A percentile compares a stretch with the other conserved stretches of the same genome.
These are phyloP conservation scores for Beta macrorhiza DNA, from an alignment of 179 eudicot genomes.

Conservation along the genomic window DNA sequence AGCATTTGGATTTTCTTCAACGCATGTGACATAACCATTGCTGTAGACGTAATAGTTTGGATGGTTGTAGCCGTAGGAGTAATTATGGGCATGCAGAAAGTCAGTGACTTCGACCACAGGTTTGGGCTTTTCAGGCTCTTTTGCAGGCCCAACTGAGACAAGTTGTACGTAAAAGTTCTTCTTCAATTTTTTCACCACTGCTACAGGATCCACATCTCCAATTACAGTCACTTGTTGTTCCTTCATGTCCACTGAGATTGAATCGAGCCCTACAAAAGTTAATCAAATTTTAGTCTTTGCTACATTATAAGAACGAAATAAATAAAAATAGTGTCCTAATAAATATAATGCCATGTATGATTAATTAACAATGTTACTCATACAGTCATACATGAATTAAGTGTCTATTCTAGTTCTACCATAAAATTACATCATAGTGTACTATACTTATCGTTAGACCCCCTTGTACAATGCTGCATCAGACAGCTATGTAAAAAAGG, in stretches of 20 bases:
- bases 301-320: no score
- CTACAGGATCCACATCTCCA: constrained; percentile 27
- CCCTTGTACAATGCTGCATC: no score
- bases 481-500: no score
- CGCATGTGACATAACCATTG: no score
- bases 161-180: constrained; percentile 21
- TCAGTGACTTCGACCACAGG: background rate
- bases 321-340: background rate
- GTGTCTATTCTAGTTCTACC: no score
- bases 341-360: background rate
- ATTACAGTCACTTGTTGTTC: constrained; percentile 26
- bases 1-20: no score
- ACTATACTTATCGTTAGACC: no score
- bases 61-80: no score
- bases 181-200: constrained; percentile 21
- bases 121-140: constrained; percentile 31
- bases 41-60: no score
- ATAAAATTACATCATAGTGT: no score
- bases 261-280: constrained; percentile 26
- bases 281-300: background rate
- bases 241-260: constrained; percentile 30
- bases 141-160: constrained; percentile 25
- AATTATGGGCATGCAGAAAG: background rate
- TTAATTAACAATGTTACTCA: no score
- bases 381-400: no score